Conservation (phyloP, 768 basidiomycete genomes). For the Austroboletus eburneus region DNA sequence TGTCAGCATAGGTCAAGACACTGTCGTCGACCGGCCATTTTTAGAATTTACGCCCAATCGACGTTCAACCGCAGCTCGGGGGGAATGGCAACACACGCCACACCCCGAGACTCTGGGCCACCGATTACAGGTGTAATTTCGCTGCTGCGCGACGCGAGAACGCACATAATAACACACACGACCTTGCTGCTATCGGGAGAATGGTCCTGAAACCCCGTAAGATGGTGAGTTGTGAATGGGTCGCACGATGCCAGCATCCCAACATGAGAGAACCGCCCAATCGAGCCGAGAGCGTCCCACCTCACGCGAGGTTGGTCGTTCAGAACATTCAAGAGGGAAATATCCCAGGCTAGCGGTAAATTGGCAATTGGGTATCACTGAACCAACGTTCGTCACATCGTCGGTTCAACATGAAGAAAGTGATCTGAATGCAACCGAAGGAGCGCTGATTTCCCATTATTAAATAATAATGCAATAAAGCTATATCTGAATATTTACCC, state of each 20-base stretch:
- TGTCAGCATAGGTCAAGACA: neutral
- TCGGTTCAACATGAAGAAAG: constrained; percentile 6
- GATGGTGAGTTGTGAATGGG: neutral
- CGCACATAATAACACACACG: neutral
- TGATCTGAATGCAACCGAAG: constrained; percentile 7
- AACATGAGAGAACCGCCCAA: neutral
- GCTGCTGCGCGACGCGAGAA: neutral
- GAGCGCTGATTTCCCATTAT: constrained; percentile 13
- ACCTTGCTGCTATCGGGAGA: neutral
- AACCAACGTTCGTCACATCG: constrained; percentile 6
- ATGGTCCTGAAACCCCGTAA: neutral
- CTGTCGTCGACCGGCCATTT: no score
- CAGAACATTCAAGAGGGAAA: constrained; percentile 1
- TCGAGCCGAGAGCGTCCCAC: neutral
- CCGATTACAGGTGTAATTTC: neutral
- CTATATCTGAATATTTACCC: constrained; percentile 17
- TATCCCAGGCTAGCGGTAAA: constrained; percentile 2
- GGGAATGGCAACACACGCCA: neutral
- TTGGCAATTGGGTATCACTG: constrained; percentile 9
- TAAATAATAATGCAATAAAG: constrained; percentile 16
- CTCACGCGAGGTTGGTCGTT: constrained; percentile 2
- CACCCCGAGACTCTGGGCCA: neutral
- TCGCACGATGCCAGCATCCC: constrained; percentile 1
- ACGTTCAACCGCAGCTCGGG: neutral
- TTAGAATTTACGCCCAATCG: neutral